Base-by-base conservation (phyloP, 1,139 yeast species). In the Sugiyamaella pinicola region DNA sequence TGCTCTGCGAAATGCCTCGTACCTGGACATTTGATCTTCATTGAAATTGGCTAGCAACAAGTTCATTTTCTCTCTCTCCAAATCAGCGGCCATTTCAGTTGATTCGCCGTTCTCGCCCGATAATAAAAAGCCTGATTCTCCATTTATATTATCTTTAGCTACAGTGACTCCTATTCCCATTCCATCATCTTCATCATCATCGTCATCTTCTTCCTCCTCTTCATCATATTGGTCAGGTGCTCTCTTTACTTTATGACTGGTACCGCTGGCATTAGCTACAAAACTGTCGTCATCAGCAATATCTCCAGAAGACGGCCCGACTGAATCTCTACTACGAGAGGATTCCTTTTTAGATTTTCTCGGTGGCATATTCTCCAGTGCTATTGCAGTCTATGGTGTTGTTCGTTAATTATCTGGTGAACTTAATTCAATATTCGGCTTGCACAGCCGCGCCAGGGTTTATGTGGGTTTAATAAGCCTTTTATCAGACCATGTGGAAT, bases 1-100 rank as follows among this genome's bases (percentile, higher is more conserved):
- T 53, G 95, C 86, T 60, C 98, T 76, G 60, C 96, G 78, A 67
- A 84, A 90, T 10, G 87, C 88, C 66, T 90, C 97, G 69, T 90
- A 91, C 49, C 96, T 72, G 56, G 84, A 84, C 85, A 88, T 85
- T 66, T 93, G 97, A 37, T 84, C 87, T n/a, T 81, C 81, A 55
- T 86, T 84, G 65, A 93, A 82, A 59, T 83, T 82, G 19, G 88
- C 81, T 58, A 90, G 79, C 57, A 91, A 72, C 24, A 90, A 64
- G 58, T 87, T 78, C 66, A 82, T 78, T 56, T 81, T 77, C 49
- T 85, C 91, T 22, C 71, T 63, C 51, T 70, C 73, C 46, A 59
- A 22, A 12, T 65, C 68, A 2, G 56, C 55, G 10, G 53, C 43
- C 37, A 28, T 15, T 18, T 34, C 43, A 28, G 13, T 26, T 8